Base-by-base conservation (phyloP, 2,329 filamentous ascomycete genomes). In the Botrytis sinoallii region DNA sequence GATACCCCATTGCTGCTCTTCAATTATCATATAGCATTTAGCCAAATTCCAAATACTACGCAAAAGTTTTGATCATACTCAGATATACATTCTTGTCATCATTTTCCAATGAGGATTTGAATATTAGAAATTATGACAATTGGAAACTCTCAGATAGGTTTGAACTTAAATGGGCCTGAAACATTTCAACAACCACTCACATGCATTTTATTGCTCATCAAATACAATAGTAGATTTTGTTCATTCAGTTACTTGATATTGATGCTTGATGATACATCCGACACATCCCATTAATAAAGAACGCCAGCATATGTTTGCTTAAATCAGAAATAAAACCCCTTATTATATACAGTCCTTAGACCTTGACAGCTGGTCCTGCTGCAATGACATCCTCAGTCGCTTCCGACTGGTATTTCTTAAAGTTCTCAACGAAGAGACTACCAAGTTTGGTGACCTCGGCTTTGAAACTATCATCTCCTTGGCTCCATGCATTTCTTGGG, bases 401-500 rank as follows among this genome's bases (percentile, higher is more conserved):
- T 84, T 97, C 90, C 79, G 90, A 91, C 80, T 91, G 88, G 86
- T 97, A 98, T 88, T 98, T 97, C 87, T 94, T 90, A 86, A 99
- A 99, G 89, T 99, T 99, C 85, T 98, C 93, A 81, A 91, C 90
- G 88, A 99, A 99, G 76, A 98, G 89, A 77, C 85, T 86, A 80
- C 91, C 96, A 52, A 99, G 91, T 88, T 98, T 98, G 83, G 88
- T 91, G 63, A 98, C 95, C 84, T 98, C 95, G 70, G 86, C 87
- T 81, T 91, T 88, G 89, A 98, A 98, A 85, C 91, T 92, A 25
- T 93, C 90, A 70, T 88, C 86, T 65, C 93, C 92, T 57, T 91
- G 91, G 59, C 92, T 97, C 96, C 96, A 99, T 79, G 92, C 93
- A 83, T 92, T 95, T 85, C 92, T 91, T 77, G 96, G 96, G 90